Evolutionary conservation across 2,329 filamentous ascomycete species (phyloP), one percentile per base, ranked within the genome.

Genomic region (Beauveria medogensis): DNA sequence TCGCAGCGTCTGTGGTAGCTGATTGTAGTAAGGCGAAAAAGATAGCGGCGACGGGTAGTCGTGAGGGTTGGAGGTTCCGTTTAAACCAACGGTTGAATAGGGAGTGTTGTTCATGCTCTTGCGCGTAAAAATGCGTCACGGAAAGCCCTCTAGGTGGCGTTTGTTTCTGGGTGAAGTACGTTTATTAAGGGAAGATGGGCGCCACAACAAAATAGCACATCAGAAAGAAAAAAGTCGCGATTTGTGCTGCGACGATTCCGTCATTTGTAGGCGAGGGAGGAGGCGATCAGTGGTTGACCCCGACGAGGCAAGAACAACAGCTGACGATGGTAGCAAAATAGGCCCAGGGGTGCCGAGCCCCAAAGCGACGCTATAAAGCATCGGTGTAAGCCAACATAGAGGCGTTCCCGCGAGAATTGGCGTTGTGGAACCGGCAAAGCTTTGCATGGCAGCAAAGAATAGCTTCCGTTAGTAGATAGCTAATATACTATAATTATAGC

Each of bases 71-170:
- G 77, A 77, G 66, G 77, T 77, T 64, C 79, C 76, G 77, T 79
- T 80, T 80, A 82, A 78, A 75, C 76, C 77, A 77, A 82, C 80
- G 73, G 80, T 75, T 73, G 76, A 76, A 69, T 80, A 81, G 67
- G 79, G 77, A 71, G 76, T 75, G 74, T 76, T 78, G 70, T 74
- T 4, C 3, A 34, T 34, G 3, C 30, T 34, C 30, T 34, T 34
- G 10, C 2, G 9, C 3, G 3, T 4, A 43, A 43, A 43, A 43
- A 43, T 5, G 16, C 40, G 40, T 43, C 6, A 6, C 16, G 16
- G 18, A 43, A 43, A 43, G 40, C 8, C 40, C n/a, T 43, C 40
- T 43, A 2, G 40, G 40, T 43, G 6, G 16, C 16, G 40, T 43
- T 43, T 43, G 1, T 43, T 43, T 43, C 40, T 43, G 3, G 16